Evolutionary conservation across 2,329 filamentous ascomycete genomes (phyloP).

Genomic region (Calonectria pseudoturangicola): DNA sequence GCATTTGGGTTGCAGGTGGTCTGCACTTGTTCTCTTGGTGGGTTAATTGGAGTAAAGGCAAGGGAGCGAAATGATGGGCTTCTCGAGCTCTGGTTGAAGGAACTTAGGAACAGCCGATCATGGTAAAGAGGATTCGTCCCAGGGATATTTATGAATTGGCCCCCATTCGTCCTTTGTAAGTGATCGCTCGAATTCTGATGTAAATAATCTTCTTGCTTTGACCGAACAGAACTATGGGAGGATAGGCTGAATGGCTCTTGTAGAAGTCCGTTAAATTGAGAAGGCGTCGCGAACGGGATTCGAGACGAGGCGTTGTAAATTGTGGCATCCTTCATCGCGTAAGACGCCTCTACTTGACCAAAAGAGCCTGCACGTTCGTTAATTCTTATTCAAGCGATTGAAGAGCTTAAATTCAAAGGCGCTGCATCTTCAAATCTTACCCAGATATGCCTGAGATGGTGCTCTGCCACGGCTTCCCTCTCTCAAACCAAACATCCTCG

Average conservation of each 20-base stretch:
- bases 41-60: slow-evolving; percentile 57
- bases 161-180: slow-evolving; percentile 45
- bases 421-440: slow-evolving; percentile 19
- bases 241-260: slow-evolving; percentile 55
- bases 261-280: slow-evolving; percentile 49
- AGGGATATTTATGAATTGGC: slow-evolving; percentile 55
- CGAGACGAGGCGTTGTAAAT: slow-evolving; percentile 57
- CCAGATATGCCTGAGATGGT: slow-evolving; percentile 45
- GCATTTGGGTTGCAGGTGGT: slow-evolving; percentile 42
- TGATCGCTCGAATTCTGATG: slow-evolving; percentile 46
- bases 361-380: slow-evolving; percentile 50
- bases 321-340: slow-evolving; percentile 56
- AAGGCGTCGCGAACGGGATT: slow-evolving; percentile 52
- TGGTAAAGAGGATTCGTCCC: slow-evolving; percentile 59
- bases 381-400: slow-evolving; percentile 28
- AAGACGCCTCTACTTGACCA: slow-evolving; percentile 54
- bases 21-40: slow-evolving; percentile 46
- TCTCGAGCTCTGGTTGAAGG: slow-evolving; percentile 51
- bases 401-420: background rate
- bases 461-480: slow-evolving; percentile 49
- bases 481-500: slow-evolving; percentile 51
- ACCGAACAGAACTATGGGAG: slow-evolving; percentile 49
- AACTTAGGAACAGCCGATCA: slow-evolving; percentile 55
- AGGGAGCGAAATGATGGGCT: slow-evolving; percentile 52
- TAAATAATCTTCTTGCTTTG: slow-evolving; percentile 56